These are phyloP conservation scores for Phytophthora macrochlamydospora DNA, from an alignment of 352 stramenopile species.

Conservation along the genomic window DNA sequence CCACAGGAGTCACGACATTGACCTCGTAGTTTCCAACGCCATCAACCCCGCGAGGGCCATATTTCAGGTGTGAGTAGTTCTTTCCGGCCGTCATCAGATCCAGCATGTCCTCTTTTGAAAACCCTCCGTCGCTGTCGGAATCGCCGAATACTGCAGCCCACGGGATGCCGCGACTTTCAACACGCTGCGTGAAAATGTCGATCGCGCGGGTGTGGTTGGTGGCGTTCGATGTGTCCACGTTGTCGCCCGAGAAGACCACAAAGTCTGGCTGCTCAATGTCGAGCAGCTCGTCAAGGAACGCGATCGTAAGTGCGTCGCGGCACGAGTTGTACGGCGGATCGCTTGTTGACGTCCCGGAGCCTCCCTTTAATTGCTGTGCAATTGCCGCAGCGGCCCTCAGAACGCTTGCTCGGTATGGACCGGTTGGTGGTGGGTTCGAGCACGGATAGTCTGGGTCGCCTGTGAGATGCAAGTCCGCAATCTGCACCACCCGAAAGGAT, in stretches of 20 bases:
- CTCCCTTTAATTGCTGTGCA: constrained; percentile 20
- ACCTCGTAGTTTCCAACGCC: constrained; percentile 76
- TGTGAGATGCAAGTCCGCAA: constrained; percentile 70
- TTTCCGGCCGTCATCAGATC: constrained; percentile 37
- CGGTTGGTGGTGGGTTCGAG: constrained; percentile 19
- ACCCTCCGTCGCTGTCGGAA: constrained; percentile 58
- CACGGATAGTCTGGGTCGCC: constrained; percentile 48
- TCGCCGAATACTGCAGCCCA: constrained; percentile 71
- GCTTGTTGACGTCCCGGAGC: constrained; percentile 16
- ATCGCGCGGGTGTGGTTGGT: constrained; percentile 35
- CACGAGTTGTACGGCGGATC: constrained; percentile 39
- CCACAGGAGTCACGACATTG: constrained; percentile 40
- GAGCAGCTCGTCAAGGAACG: constrained; percentile 61
- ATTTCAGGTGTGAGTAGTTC: constrained; percentile 51
- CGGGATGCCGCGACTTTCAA: constrained; percentile 51
- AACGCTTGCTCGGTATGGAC: constrained; percentile 23
- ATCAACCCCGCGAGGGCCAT: constrained; percentile 45
- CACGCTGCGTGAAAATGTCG: constrained; percentile 33
- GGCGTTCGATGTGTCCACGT: constrained; percentile 43
- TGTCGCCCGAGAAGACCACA: constrained; percentile 71
- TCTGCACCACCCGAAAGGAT: constrained; percentile 67
- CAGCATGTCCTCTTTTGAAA: constrained; percentile 48
- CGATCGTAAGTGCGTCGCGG: constrained; percentile 49
- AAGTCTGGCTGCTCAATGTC: constrained; percentile 69
- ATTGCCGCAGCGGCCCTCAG: constrained; percentile 34